Conservation (phyloP, 768 basidiomycete genomes). For the Tephrocybe rancida region DNA sequence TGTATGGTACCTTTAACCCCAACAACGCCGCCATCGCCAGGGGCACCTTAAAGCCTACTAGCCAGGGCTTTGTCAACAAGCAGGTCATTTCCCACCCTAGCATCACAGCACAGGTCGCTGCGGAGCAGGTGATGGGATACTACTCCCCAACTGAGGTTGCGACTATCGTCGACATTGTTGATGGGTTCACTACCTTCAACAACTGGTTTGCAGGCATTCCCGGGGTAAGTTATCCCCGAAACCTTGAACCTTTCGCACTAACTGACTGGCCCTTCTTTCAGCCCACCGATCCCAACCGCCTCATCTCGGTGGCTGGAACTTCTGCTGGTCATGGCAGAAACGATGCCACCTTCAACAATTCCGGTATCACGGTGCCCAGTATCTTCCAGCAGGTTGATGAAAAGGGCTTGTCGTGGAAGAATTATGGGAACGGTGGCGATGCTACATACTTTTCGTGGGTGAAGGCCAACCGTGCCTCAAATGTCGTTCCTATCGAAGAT, state of each 20-base stretch:
- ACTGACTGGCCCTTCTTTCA: neutral
- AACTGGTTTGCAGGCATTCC: conserved; percentile 32
- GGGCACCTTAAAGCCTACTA: conserved; percentile 17
- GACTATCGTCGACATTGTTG: conserved; percentile 22
- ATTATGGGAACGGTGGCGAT: conserved; percentile 24
- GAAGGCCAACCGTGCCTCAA: conserved; percentile 13
- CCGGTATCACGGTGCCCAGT: conserved; percentile 17
- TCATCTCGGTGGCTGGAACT: neutral
- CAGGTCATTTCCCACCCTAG: conserved; percentile 21
- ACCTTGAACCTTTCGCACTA: neutral
- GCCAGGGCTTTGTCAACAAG: conserved; percentile 27
- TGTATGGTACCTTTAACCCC: conserved; percentile 25
- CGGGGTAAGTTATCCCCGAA: conserved; percentile 10
- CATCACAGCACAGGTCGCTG: conserved; percentile 19
- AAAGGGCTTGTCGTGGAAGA: conserved; percentile 26
- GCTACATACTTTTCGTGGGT: conserved; percentile 25
- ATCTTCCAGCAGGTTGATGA: conserved; percentile 30
- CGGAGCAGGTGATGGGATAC: conserved; percentile 26
- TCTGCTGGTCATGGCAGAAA: neutral
- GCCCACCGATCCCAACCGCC: conserved; percentile 26
- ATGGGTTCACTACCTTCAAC: conserved; percentile 30
- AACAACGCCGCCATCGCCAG: conserved; percentile 5
- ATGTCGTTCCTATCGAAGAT: conserved; percentile 25
- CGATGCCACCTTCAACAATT: neutral
- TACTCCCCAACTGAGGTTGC: conserved; percentile 23